Percentiles rank a stretch among this genome's conserved stretches.
phyloP scores from a whole-genome alignment of 2,329 filamentous ascomycete genomes.

The Calonectria crousiana region DNA sequence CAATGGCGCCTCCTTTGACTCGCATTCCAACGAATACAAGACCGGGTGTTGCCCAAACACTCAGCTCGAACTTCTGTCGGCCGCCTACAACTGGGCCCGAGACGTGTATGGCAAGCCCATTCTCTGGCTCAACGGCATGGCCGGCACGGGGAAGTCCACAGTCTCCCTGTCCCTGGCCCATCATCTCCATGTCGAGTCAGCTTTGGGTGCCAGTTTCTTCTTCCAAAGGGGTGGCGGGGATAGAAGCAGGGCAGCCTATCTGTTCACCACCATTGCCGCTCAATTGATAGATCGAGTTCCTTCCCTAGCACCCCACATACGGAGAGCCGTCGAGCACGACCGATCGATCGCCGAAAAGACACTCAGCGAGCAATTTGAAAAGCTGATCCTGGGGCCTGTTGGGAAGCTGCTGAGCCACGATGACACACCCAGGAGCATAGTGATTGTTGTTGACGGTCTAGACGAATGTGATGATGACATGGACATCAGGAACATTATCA shows the following conservation, averaged over 20 bases:
- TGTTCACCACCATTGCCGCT: constrained; percentile 56
- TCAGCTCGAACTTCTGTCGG: constrained; percentile 45
- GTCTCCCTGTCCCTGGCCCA: constrained; percentile 55
- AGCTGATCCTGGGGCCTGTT: constrained; percentile 51
- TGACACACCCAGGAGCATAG: background rate
- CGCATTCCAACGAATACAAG: constrained; percentile 49
- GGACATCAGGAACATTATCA: background rate
- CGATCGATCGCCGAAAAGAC: constrained; percentile 46
- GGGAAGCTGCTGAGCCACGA: background rate
- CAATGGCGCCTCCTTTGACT: constrained; percentile 49
- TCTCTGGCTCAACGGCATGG: constrained; percentile 56
- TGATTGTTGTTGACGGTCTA: background rate
- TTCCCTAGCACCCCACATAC: constrained; percentile 41
- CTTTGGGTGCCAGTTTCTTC: constrained; percentile 28
- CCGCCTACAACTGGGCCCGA: background rate
- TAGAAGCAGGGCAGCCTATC: constrained; percentile 48
- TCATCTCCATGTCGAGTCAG: background rate
- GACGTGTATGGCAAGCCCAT: constrained; percentile 34
- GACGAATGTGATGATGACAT: constrained; percentile 3
- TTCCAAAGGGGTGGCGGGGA: constrained; percentile 54
- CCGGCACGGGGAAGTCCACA: constrained; percentile 56
- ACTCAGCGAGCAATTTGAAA: constrained; percentile 54
- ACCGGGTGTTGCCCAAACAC: constrained; percentile 48
- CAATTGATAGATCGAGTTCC: constrained; percentile 49
- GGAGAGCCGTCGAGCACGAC: constrained; percentile 47